Conservation (phyloP, 148 eudicot species). For the Selenicereus undatus region DNA sequence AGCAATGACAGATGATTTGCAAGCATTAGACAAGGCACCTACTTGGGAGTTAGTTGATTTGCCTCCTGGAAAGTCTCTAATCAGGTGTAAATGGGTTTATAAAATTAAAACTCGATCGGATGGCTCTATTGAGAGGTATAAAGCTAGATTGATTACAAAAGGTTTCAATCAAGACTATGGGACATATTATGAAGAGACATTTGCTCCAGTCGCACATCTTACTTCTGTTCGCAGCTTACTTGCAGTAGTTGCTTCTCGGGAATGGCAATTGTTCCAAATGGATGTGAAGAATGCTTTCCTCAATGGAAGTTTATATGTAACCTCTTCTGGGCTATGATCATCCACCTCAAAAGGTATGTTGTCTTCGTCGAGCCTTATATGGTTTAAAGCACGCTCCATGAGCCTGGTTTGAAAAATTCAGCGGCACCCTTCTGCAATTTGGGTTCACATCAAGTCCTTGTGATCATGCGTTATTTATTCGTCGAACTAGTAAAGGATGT, state of each 20-base stretch:
- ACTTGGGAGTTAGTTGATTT: conserved; percentile 8
- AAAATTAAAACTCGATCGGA: conserved; percentile 3
- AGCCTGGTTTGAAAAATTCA: too few species aligned
- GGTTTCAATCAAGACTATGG: neutral
- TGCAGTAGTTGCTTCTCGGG: neutral
- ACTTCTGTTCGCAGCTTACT: neutral
- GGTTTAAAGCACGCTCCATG: too few species aligned
- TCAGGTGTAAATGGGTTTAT: conserved; percentile 5
- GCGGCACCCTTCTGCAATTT: too few species aligned
- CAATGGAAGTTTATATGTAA: too few species aligned
- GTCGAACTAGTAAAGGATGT: too few species aligned
- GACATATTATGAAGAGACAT: conserved; percentile 9
- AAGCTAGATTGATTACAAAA: neutral
- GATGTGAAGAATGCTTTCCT: neutral
- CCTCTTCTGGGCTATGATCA: too few species aligned
- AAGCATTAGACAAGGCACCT: neutral
- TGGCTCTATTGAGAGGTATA: conserved; percentile 9
- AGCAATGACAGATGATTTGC: conserved; percentile 2
- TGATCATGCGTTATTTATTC: too few species aligned
- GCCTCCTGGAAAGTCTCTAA: neutral
- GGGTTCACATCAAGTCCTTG: too few species aligned
- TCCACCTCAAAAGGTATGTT: too few species aligned
- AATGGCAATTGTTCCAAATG: neutral
- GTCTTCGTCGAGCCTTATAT: too few species aligned
- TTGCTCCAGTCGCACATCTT: conserved; percentile 3